Base-by-base conservation (phyloP, 2,329 filamentous ascomycete species). In the Pyrenochaeta sp. region DNA sequence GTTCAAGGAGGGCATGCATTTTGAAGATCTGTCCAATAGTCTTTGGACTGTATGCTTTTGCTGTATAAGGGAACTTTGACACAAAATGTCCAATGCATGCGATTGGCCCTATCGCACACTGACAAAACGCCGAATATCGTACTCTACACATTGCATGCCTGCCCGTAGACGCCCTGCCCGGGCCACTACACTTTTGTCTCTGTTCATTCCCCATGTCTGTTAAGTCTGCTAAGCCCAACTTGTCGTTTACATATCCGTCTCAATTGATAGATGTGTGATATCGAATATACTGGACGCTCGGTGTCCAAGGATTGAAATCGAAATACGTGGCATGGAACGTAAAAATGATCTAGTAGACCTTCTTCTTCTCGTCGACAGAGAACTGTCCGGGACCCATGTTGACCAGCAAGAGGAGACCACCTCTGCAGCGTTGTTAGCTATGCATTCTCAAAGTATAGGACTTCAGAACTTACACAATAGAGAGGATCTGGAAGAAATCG, bases 291-390 rank as follows among this genome's bases (percentile, higher is more conserved):
- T 57, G 54, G 61, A 49, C 47, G 47, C 51, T 58, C 57, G 32
- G 49, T 61, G 49, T 56, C 54, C 50, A 54, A 45, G 56, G 56
- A 56, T 56, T 60, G 39, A 58, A 60, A 45, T 54, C 46, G 45
- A 54, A 62, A 60, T 58, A 60, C 55, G 52, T 62, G 54, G 56
- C 50, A 49, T 42, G 43, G 48, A 60, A 53, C 48, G 45, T 56
- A 45, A 45, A 54, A 48, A 23, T 41, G 29, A 42, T 56, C 61
- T 85, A 99, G 82, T 99, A 99, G 67, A 99, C 95, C 86, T 99
- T 99, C 88, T 99, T 99, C 91, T 99, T 99, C 87, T 99, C 95
- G 79, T 99, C 95, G 78, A 98, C 94, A 77, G 91, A 96, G 84
- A 98, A 90, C 78, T 97, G 93, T 61, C 95, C 95, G 9, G 95